Conservation (phyloP, 2,329 filamentous ascomycete species). For the Huntiella decipiens region DNA sequence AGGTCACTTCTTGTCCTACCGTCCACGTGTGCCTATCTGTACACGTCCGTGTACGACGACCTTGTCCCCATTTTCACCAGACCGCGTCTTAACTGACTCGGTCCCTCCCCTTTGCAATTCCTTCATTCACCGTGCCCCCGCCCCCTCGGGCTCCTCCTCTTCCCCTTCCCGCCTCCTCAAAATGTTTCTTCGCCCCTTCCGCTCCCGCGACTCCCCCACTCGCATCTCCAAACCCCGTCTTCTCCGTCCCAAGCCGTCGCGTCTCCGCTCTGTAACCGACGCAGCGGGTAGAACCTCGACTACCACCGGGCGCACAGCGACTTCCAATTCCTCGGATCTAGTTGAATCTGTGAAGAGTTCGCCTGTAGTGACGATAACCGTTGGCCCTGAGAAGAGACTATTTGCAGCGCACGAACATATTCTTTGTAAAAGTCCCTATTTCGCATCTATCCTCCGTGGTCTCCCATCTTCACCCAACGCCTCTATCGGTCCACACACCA, state of each 20-base stretch:
- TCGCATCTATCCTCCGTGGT: constrained; percentile 51
- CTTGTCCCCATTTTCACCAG: constrained; percentile 16
- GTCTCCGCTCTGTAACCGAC: constrained; percentile 39
- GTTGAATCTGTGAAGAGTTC: constrained; percentile 17
- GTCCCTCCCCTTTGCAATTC: not conserved
- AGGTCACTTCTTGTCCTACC: not conserved
- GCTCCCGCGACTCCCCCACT: constrained; percentile 35
- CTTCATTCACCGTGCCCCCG: not conserved
- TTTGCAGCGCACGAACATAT: constrained; percentile 94
- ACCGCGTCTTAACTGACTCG: not conserved
- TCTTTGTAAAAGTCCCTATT: constrained; percentile 69
- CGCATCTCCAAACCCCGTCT: constrained; percentile 78
- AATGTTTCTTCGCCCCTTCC: constrained; percentile 91
- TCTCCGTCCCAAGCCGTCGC: constrained; percentile 53
- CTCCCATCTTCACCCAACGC: constrained; percentile 38
- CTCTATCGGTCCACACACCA: not conserved
- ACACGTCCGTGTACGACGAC: constrained; percentile 2
- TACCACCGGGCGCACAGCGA: not conserved
- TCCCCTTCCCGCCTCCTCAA: constrained; percentile 1
- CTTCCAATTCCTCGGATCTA: not conserved
- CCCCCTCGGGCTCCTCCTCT: not conserved
- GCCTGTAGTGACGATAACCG: constrained; percentile 71
- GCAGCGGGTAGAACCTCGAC: not conserved
- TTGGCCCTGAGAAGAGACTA: constrained; percentile 68
- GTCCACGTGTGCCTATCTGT: too few relatives aligned